Conservation (phyloP, 1,284 basidiomycete species). For the Fomitopsis palustris region DNA sequence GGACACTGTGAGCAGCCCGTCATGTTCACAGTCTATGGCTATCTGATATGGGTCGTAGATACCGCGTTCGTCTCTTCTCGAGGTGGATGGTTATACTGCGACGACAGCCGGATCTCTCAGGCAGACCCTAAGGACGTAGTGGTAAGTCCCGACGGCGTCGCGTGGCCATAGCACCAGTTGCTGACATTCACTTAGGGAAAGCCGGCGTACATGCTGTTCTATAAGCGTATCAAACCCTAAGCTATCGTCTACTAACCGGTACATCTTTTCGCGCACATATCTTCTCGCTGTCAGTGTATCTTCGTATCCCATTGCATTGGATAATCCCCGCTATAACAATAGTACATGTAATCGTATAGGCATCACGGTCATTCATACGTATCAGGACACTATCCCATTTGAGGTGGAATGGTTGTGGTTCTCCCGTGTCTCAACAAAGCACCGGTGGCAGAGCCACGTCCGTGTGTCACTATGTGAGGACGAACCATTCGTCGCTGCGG, state of each 20-base stretch:
- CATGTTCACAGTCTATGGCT: background rate
- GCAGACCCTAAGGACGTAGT: constrained; percentile 81
- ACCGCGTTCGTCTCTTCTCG: constrained; percentile 82
- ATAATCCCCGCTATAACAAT: constrained; percentile 27
- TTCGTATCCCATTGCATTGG: constrained; percentile 23
- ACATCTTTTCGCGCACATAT: constrained; percentile 27
- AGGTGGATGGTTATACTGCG: constrained; percentile 83
- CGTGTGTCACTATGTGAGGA: constrained; percentile 13
- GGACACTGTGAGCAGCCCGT: constrained; percentile 78
- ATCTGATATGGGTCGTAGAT: constrained; percentile 43
- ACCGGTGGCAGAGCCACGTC: constrained; percentile 55
- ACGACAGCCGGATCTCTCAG: constrained; percentile 75
- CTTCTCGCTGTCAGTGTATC: constrained; percentile 32
- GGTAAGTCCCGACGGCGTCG: constrained; percentile 46
- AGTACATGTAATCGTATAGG: constrained; percentile 34
- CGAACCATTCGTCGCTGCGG: constrained; percentile 8
- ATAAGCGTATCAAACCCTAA: constrained; percentile 69
- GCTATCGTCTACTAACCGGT: constrained; percentile 17
- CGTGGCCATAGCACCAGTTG: background rate
- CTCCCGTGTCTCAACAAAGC: constrained; percentile 37
- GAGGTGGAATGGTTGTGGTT: constrained; percentile 18
- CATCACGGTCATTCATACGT: constrained; percentile 1
- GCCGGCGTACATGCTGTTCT: constrained; percentile 86
- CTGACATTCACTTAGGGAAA: constrained; percentile 52
- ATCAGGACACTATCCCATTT: constrained; percentile 20